These are phyloP conservation scores for Melanopsichium pennsylvanicum DNA, from an alignment of 1,284 basidiomycete genomes.

Conservation along the genomic window DNA sequence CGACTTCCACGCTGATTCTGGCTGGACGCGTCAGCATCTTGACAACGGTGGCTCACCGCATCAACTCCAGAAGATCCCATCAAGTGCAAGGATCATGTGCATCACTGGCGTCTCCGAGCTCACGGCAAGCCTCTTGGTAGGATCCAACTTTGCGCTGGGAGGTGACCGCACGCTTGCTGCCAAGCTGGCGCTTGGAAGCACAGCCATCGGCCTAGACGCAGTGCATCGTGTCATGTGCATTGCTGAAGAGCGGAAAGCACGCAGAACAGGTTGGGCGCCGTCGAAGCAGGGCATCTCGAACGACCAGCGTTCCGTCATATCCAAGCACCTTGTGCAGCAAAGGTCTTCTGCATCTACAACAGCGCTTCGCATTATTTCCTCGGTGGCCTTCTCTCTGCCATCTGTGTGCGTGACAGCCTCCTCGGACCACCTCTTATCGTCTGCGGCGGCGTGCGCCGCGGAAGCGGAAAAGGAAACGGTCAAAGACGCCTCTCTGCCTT, in stretches of 20 bases:
- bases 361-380: conserved; percentile 24
- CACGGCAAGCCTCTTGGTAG: conserved; percentile 41
- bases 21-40: conserved; percentile 33
- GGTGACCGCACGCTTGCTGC: conserved; percentile 39
- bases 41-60: conserved; percentile 9
- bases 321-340: conserved; percentile 39
- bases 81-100: conserved; percentile 36
- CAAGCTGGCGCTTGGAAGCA: conserved; percentile 33
- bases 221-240: conserved; percentile 30
- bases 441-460: conserved; percentile 1
- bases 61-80: conserved; percentile 18
- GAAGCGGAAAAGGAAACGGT: not conserved
- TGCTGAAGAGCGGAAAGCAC: conserved; percentile 39
- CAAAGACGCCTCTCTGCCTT: conserved; percentile 2
- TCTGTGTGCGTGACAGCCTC: conserved; percentile 24
- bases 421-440: conserved; percentile 25
- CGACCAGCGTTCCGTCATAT: conserved; percentile 22
- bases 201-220: conserved; percentile 44
- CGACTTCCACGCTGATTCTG: conserved; percentile 47
- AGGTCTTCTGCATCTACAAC: conserved; percentile 13
- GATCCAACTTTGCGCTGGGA: conserved; percentile 31
- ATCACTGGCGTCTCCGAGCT: conserved; percentile 38
- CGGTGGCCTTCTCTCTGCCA: conserved; percentile 26
- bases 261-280: conserved; percentile 21
- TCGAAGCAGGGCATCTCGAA: not conserved